phyloP scores from a whole-genome alignment of 257 asterid genomes.

The Solanum megistacrolobum region DNA sequence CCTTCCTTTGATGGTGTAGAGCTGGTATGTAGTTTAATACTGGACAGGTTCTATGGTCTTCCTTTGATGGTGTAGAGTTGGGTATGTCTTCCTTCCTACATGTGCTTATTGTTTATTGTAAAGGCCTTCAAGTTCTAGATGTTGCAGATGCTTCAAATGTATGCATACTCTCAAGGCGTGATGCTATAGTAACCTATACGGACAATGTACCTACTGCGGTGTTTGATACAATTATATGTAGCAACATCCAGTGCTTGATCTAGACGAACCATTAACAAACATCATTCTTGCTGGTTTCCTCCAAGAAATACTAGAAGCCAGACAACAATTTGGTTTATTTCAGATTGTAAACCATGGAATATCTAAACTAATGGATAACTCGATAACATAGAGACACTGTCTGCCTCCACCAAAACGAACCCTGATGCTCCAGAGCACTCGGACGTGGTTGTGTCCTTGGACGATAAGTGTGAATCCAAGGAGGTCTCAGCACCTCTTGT shows the following conservation, averaged over 20 bases:
- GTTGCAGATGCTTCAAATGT: not conserved
- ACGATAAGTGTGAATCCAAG: not conserved
- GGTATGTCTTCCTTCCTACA: not conserved
- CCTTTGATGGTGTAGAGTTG: not conserved
- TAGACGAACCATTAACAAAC: not conserved
- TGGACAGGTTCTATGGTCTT: not conserved
- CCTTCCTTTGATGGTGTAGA: not conserved
- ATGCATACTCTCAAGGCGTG: not conserved
- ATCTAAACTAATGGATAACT: not conserved
- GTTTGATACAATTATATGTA: not conserved
- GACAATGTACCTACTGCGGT: not conserved
- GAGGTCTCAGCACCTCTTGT: not conserved
- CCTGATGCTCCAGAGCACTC: not conserved
- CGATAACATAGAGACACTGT: not conserved
- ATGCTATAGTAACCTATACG: not conserved
- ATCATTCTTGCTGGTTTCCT: not conserved
- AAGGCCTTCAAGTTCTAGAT: not conserved
- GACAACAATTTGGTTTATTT: not conserved
- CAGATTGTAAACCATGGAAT: slow-evolving; percentile 20
- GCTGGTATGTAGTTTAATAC: not conserved
- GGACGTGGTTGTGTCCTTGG: not conserved
- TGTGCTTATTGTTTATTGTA: not conserved
- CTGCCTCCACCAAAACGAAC: not conserved
- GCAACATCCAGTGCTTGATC: not conserved
- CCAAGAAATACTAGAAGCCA: not conserved